Evolutionary conservation across 2,329 filamentous ascomycete genomes (phyloP).

Genomic region (Ophiocordyceps camponoti-saundersi): DNA sequence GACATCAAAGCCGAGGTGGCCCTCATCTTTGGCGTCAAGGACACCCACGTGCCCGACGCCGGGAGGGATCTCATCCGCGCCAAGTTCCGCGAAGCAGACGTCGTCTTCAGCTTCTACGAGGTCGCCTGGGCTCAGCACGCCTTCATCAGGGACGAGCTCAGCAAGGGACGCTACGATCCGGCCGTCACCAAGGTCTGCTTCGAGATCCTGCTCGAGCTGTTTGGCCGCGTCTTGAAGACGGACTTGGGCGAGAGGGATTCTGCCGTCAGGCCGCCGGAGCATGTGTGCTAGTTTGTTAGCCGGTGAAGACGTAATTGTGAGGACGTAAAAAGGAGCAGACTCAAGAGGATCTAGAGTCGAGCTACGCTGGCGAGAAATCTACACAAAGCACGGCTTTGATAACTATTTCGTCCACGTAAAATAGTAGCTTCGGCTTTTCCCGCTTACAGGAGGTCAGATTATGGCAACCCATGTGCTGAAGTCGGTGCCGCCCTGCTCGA

Average conservation of each 20-base stretch:
- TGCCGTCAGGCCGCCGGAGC: constrained; percentile 45
- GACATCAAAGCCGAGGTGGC: constrained; percentile 69
- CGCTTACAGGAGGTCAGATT: not conserved
- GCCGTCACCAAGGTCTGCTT: constrained; percentile 78
- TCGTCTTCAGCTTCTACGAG: constrained; percentile 71
- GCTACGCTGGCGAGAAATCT: not conserved
- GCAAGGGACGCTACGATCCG: constrained; percentile 86
- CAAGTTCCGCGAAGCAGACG: constrained; percentile 61
- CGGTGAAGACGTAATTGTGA: not conserved
- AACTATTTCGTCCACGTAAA: not conserved
- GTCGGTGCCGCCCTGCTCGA: not conserved
- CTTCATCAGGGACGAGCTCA: constrained; percentile 83
- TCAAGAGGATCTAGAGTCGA: not conserved
- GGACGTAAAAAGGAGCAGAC: not conserved
- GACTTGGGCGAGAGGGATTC: constrained; percentile 58
- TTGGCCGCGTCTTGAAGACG: constrained; percentile 58
- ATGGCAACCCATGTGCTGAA: not conserved
- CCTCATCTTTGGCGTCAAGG: constrained; percentile 84
- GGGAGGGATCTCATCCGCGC: constrained; percentile 72
- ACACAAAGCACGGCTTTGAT: not conserved
- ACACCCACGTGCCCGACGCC: constrained; percentile 73
- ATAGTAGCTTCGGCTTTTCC: not conserved
- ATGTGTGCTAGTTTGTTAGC: constrained; percentile 40
- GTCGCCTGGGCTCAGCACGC: constrained; percentile 89
- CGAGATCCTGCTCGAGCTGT: constrained; percentile 76